These are phyloP conservation scores for Fusarium beomiforme DNA, from an alignment of 2,329 filamentous ascomycete species.

Conservation along the genomic window DNA sequence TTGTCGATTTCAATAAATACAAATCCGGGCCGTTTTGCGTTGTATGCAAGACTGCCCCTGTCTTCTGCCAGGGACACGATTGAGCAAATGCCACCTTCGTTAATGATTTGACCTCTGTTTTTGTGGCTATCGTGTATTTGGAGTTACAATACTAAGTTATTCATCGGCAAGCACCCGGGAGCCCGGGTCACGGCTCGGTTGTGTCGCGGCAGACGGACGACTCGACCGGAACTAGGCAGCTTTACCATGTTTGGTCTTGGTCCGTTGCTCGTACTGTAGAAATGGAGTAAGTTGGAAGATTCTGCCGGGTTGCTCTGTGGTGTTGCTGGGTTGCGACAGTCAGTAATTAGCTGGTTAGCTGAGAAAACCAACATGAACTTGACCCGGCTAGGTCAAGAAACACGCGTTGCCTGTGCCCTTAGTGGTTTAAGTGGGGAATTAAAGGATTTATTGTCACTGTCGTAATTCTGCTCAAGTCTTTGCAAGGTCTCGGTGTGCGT, in stretches of 20 bases:
- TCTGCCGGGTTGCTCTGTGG: not conserved
- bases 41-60: constrained; percentile 6
- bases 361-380: constrained; percentile 8
- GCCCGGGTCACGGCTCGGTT: constrained; percentile 37
- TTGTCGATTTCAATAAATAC: constrained; percentile 4
- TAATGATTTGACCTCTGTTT: not conserved
- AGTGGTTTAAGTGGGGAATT: constrained; percentile 14
- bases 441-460: constrained; percentile 1
- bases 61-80: constrained; percentile 14
- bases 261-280: constrained; percentile 12
- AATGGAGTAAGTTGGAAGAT: constrained; percentile 14
- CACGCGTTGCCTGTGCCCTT: constrained; percentile 1
- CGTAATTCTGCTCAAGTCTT: constrained; percentile 11
- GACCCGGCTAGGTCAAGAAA: constrained; percentile 3
- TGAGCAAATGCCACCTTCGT: not conserved
- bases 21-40: constrained; percentile 20
- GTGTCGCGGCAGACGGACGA: constrained; percentile 32
- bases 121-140: constrained; percentile 6
- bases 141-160: not conserved
- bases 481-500: not conserved
- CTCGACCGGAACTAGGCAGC: constrained; percentile 33
- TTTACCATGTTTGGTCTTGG: constrained; percentile 21
- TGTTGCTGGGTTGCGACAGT: constrained; percentile 11
- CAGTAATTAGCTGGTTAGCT: not conserved
- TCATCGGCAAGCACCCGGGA: constrained; percentile 37